A percentile compares a stretch with the other conserved stretches of the same genome.
Conservation (phyloP, 164 flowering plant genomes). For the Akebia trifoliata region DNA sequence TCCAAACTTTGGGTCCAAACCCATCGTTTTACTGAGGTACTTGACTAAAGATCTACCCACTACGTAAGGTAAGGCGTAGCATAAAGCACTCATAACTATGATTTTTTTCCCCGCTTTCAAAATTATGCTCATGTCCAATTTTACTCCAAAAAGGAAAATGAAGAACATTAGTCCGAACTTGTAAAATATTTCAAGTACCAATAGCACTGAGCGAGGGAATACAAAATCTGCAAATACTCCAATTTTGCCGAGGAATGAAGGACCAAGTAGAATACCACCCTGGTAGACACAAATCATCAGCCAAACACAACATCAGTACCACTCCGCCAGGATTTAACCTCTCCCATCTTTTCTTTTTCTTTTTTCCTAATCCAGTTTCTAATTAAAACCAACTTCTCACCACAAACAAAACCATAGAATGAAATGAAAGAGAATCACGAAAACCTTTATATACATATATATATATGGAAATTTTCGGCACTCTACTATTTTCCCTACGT, state of each 20-base stretch:
- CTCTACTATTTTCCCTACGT: too few relatives aligned
- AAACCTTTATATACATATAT: too few relatives aligned
- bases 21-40: not conserved
- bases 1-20: not conserved
- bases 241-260: slow-evolving; percentile 7
- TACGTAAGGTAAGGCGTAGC: slow-evolving; percentile 2
- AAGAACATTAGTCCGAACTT: slow-evolving; percentile 21
- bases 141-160: slow-evolving; percentile 27
- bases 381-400: too few relatives aligned
- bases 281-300: not conserved
- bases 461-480: too few relatives aligned
- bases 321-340: too few relatives aligned
- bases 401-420: too few relatives aligned
- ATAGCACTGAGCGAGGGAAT: slow-evolving; percentile 7
- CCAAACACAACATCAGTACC: too few relatives aligned
- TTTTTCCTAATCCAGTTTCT: too few relatives aligned
- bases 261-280: slow-evolving; percentile 15
- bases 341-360: too few relatives aligned
- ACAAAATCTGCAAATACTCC: not conserved
- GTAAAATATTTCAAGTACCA: not conserved
- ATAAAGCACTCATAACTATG: slow-evolving; percentile 10
- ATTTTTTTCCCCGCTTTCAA: slow-evolving; percentile 16
- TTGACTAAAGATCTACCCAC: not conserved
- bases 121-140: slow-evolving; percentile 15
- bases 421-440: too few relatives aligned